Percentiles rank a stretch among this genome's conserved stretches.
Evolutionary conservation across 495 filamentous ascomycete species (phyloP).

Genomic region (Letharia lupina): DNA sequence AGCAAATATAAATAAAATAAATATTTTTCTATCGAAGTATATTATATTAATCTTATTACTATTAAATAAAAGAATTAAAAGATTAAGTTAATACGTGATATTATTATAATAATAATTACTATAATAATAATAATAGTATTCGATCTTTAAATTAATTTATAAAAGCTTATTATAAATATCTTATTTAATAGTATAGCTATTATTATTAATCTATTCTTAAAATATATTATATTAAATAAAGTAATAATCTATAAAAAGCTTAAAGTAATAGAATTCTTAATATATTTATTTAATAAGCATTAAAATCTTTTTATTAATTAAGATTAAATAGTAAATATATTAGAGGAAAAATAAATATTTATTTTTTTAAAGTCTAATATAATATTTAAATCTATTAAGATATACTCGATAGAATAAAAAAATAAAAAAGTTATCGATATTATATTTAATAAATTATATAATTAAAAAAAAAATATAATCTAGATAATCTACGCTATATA

Average conservation of each 20-base stretch:
- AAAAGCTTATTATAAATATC: not conserved
- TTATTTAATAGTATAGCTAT: not conserved
- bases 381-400: not conserved
- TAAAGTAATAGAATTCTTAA: not conserved
- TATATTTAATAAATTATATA: too few species aligned
- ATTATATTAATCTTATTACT: not conserved
- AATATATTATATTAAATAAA: not conserved
- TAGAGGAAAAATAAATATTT: not conserved
- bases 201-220: not conserved
- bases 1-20: not conserved
- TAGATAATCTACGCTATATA: too few species aligned
- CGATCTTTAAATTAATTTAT: not conserved
- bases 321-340: not conserved
- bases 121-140: not conserved
- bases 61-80: not conserved
- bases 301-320: not conserved
- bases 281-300: constrained; percentile 4
- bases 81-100: not conserved
- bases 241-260: not conserved
- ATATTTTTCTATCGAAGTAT: not conserved
- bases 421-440: too few species aligned
- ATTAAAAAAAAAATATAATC: too few species aligned
- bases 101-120: not conserved
- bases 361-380: not conserved
- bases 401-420: too few species aligned